These are phyloP conservation scores for Heterobasidion irregulare DNA, from an alignment of 1,284 basidiomycete genomes.

Conservation along the genomic window DNA sequence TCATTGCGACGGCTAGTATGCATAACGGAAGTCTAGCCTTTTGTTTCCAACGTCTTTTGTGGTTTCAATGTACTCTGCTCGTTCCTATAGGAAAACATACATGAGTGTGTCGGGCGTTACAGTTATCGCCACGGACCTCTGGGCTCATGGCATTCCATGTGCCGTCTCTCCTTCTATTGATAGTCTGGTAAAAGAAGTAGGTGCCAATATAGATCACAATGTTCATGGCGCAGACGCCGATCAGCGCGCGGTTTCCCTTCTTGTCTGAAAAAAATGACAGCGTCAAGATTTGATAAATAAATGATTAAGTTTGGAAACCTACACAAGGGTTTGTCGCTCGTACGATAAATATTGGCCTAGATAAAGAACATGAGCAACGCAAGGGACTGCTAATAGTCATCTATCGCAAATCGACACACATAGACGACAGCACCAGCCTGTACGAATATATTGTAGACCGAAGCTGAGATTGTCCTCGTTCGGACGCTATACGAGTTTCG, in stretches of 20 bases:
- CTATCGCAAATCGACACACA: constrained; percentile 22
- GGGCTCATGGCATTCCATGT: constrained; percentile 45
- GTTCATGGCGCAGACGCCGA: constrained; percentile 26
- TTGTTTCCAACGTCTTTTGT: constrained; percentile 52
- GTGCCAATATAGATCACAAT: constrained; percentile 41
- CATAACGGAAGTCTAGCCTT: constrained; percentile 52
- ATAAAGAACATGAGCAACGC: background rate
- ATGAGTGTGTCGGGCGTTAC: background rate
- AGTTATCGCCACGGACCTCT: constrained; percentile 28
- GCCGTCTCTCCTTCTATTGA: constrained; percentile 42
- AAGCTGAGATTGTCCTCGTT: constrained; percentile 49
- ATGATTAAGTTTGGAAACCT: constrained; percentile 11
- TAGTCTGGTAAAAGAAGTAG: constrained; percentile 44
- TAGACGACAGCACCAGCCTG: constrained; percentile 44
- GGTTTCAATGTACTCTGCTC: constrained; percentile 44
- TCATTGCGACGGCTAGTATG: constrained; percentile 26
- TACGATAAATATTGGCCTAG: constrained; percentile 24
- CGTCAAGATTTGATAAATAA: background rate
- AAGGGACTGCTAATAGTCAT: too few species aligned
- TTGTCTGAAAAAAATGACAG: constrained; percentile 23
- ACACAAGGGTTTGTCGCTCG: constrained; percentile 38
- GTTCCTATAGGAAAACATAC: constrained; percentile 28
- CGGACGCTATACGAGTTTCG: constrained; percentile 52
- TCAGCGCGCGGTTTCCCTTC: constrained; percentile 28
- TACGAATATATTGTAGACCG: constrained; percentile 57